These are phyloP conservation scores for Dipsacomyces acuminosporus DNA, from an alignment of 371 early-diverging fungal genomes.

Conservation along the genomic window DNA sequence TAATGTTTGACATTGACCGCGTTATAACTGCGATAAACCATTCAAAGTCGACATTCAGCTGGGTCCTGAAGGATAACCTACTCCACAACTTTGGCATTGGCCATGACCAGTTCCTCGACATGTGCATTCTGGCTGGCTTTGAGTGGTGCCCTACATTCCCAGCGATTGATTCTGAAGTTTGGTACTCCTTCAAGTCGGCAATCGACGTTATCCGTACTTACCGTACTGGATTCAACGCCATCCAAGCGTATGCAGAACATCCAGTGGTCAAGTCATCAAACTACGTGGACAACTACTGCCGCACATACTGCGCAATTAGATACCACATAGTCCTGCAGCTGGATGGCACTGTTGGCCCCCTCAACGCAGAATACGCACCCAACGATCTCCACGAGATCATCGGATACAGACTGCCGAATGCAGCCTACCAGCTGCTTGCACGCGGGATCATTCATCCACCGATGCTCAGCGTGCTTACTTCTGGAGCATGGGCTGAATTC, in stretches of 20 bases:
- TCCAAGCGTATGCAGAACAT: conserved; percentile 62
- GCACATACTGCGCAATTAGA: conserved; percentile 66
- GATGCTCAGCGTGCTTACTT: conserved; percentile 61
- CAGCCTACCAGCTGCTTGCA: conserved; percentile 67
- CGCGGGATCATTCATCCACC: conserved; percentile 67
- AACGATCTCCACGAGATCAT: conserved; percentile 80
- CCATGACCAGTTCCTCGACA: conserved; percentile 74
- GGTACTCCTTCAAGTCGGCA: conserved; percentile 59
- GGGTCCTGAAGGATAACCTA: conserved; percentile 62
- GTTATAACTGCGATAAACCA: conserved; percentile 54
- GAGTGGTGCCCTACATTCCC: conserved; percentile 73
- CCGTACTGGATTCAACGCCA: conserved; percentile 68
- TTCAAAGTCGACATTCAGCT: conserved; percentile 60
- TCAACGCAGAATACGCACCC: conserved; percentile 55
- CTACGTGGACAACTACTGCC: conserved; percentile 69
- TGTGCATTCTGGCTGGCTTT: conserved; percentile 76
- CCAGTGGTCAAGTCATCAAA: conserved; percentile 53
- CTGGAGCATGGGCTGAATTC: conserved; percentile 64
- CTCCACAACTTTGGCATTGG: conserved; percentile 60
- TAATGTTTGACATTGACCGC: conserved; percentile 77
- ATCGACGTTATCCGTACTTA: conserved; percentile 66
- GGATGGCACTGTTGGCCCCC: conserved; percentile 66
- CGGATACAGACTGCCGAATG: conserved; percentile 72
- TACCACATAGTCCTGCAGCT: conserved; percentile 67
- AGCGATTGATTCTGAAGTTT: conserved; percentile 53